Evolutionary conservation across 2,329 filamentous ascomycete genomes (phyloP).

Genomic region (Aureobasidium sp.): DNA sequence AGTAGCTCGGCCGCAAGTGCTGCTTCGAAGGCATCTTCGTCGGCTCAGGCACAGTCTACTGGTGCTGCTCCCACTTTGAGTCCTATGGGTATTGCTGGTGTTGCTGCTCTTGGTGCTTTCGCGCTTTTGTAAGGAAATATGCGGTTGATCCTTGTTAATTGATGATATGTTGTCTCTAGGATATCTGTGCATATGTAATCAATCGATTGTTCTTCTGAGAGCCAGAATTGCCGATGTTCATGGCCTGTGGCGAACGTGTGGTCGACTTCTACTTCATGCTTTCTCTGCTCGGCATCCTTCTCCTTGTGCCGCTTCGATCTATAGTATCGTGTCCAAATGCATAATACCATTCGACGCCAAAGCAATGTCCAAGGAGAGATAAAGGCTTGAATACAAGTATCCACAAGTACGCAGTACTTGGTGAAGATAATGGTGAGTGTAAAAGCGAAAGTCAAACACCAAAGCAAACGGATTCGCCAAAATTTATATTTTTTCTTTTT

Average conservation of each 20-base stretch:
- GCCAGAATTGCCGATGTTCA: too few species aligned
- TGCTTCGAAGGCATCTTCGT: background rate
- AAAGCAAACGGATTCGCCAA: background rate
- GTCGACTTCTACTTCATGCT: too few species aligned
- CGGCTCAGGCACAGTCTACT: background rate
- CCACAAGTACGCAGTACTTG: too few species aligned
- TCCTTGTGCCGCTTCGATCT: too few species aligned
- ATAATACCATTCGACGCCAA: too few species aligned
- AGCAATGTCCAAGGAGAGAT: too few species aligned
- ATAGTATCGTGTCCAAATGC: too few species aligned
- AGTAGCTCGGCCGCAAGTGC: background rate
- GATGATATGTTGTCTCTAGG: background rate
- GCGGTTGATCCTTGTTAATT: background rate
- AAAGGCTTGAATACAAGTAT: too few species aligned
- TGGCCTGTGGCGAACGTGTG: too few species aligned
- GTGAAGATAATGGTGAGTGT: too few species aligned
- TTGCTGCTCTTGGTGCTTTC: slow-evolving; percentile 7
- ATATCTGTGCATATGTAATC: background rate
- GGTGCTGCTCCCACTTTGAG: background rate
- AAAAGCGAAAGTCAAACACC: too few species aligned
- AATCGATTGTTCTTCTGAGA: background rate
- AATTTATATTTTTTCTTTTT: background rate
- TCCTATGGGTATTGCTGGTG: slow-evolving; percentile 2
- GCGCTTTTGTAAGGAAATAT: background rate
- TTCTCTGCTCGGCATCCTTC: too few species aligned